Conservation (phyloP, 1,139 yeast genomes). For the Kodamaea suecica region DNA sequence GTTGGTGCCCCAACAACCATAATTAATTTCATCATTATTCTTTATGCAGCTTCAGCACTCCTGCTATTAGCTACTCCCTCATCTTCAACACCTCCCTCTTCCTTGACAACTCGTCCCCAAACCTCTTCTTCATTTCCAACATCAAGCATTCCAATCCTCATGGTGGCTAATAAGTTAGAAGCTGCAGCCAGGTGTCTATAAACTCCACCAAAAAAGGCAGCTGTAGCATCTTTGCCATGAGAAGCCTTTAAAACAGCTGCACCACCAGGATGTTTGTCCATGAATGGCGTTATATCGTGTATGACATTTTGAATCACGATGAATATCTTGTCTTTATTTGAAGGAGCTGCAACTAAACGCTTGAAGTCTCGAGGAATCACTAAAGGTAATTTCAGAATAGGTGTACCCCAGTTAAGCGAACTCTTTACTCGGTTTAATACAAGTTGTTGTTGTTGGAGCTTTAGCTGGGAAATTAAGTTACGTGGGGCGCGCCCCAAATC, state of each 20-base stretch:
- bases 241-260: conserved; percentile 56
- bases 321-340: conserved; percentile 38
- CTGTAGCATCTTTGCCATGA: conserved; percentile 69
- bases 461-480: conserved; percentile 52
- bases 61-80: conserved; percentile 27
- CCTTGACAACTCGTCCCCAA: conserved; percentile 57
- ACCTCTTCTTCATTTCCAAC: conserved; percentile 83
- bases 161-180: conserved; percentile 64
- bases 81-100: conserved; percentile 38
- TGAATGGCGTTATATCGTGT: conserved; percentile 71
- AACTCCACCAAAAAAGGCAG: conserved; percentile 73
- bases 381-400: conserved; percentile 63
- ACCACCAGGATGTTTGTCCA: conserved; percentile 75
- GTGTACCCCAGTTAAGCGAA: conserved; percentile 75
- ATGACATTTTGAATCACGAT: conserved; percentile 55
- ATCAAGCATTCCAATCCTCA: conserved; percentile 71
- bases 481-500: conserved; percentile 40
- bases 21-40: too few relatives aligned
- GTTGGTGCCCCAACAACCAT: too few relatives aligned
- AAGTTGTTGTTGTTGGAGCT: conserved; percentile 64
- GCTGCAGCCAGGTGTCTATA: conserved; percentile 76
- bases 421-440: conserved; percentile 56
- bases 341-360: conserved; percentile 32
- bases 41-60: conserved; percentile 50
- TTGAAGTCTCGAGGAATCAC: conserved; percentile 51